Conservation (phyloP, 2,329 filamentous ascomycete species). For the Raffaelea deltoideospora region DNA sequence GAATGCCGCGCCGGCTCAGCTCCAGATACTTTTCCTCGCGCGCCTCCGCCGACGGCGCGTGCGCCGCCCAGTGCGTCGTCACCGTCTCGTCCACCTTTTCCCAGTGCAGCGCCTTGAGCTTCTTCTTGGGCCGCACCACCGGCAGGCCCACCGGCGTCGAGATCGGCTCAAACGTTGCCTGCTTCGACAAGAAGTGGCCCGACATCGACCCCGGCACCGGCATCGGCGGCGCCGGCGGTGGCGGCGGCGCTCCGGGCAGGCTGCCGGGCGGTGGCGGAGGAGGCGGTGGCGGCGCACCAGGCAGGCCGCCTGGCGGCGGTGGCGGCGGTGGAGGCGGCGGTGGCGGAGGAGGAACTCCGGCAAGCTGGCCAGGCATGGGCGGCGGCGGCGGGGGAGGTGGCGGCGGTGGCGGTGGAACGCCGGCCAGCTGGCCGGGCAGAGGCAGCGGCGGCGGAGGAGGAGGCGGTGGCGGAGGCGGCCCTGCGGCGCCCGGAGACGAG, state of each 20-base stretch:
- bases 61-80: slow-evolving; percentile 82
- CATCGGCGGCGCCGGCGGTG: slow-evolving; percentile 23
- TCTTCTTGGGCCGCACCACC: slow-evolving; percentile 88
- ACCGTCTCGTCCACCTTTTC: slow-evolving; percentile 92
- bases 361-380: slow-evolving; percentile 14
- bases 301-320: slow-evolving; percentile 28
- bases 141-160: slow-evolving; percentile 52
- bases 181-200: slow-evolving; percentile 60
- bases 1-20: slow-evolving; percentile 81
- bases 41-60: slow-evolving; percentile 70
- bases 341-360: slow-evolving; percentile 13
- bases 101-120: slow-evolving; percentile 98
- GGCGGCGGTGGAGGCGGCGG: slow-evolving; percentile 12
- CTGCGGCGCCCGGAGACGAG: slow-evolving; percentile 12
- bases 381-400: slow-evolving; percentile 25
- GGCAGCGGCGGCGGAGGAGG: slow-evolving; percentile 33
- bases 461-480: slow-evolving; percentile 27
- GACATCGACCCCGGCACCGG: slow-evolving; percentile 50
- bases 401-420: slow-evolving; percentile 13
- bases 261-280: slow-evolving; percentile 24
- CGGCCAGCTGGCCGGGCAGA: slow-evolving; percentile 14
- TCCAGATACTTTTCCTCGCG: slow-evolving; percentile 95
- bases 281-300: slow-evolving; percentile 17
- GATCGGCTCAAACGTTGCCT: slow-evolving; percentile 33
- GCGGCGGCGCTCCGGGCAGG: slow-evolving; percentile 15